A percentile compares a stretch with the other conserved stretches of the same genome.
phyloP scores from a whole-genome alignment of 2,329 filamentous ascomycete species.

The Penicillium sp. region DNA sequence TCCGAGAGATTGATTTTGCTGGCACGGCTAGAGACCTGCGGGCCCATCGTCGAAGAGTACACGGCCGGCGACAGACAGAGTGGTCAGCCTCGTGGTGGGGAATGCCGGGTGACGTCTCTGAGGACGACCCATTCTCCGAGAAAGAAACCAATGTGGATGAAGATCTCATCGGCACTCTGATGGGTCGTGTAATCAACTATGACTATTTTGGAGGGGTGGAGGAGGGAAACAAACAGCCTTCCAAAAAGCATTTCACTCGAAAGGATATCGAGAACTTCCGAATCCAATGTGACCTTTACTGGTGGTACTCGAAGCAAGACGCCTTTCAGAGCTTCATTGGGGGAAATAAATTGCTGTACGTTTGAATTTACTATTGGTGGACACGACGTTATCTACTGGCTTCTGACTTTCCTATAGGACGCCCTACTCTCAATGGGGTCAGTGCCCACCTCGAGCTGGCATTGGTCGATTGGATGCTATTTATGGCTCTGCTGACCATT shows the following conservation, averaged over 20 bases:
- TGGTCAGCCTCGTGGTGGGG: slow-evolving; percentile 28
- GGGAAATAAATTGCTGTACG: slow-evolving; percentile 82
- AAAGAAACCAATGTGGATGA: slow-evolving; percentile 56
- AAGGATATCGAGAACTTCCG: slow-evolving; percentile 78
- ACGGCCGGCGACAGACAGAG: slow-evolving; percentile 31
- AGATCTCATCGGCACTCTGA: slow-evolving; percentile 58
- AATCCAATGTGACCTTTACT: slow-evolving; percentile 81
- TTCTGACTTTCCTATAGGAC: slow-evolving; percentile 58
- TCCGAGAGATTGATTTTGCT: slow-evolving; percentile 78
- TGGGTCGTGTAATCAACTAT: slow-evolving; percentile 61
- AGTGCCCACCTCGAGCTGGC: slow-evolving; percentile 81
- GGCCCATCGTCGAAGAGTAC: slow-evolving; percentile 58
- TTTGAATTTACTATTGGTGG: slow-evolving; percentile 20
- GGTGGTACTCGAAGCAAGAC: slow-evolving; percentile 97
- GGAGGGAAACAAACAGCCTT: slow-evolving; percentile 18
- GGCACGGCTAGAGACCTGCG: slow-evolving; percentile 73
- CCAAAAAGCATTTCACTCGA: slow-evolving; percentile 41
- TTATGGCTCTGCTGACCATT: slow-evolving; percentile 86
- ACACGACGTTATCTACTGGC: not conserved
- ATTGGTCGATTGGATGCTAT: slow-evolving; percentile 76
- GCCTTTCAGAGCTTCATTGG: slow-evolving; percentile 87
- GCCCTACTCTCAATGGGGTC: slow-evolving; percentile 78
- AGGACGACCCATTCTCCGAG: slow-evolving; percentile 46
- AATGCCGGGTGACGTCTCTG: slow-evolving; percentile 32
- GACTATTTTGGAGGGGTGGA: slow-evolving; percentile 59